Evolutionary conservation across 495 filamentous ascomycete genomes (phyloP), one percentile per base, ranked within the genome.

Genomic region (Mycothermus thermophilus): DNA sequence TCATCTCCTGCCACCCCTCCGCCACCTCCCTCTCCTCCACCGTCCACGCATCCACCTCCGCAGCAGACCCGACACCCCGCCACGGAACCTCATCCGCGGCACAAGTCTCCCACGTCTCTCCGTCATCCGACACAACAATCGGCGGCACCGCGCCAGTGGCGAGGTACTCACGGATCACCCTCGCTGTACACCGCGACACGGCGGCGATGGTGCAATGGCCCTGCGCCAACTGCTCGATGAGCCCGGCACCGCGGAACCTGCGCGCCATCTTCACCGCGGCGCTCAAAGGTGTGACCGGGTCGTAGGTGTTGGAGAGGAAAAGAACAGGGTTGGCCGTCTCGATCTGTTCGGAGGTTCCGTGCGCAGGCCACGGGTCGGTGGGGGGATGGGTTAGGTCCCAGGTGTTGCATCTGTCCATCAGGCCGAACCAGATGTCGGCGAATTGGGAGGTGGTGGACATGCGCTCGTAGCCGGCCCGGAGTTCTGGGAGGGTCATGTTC

Each of bases 201-300:
- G 61, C 49, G 10, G 59, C 30, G 1, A 63, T 8, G 12, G 58
- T 54, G 36, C 59, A 65, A 41, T 70, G 66, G 7, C 67, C 67
- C 17, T 46, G 48, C 0, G 54, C 50, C 7, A 64, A 45, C 34
- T 65, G 61, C 38, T 64, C 60, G 1, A 71, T 37, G 11, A 72
- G 45, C 1, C 60, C 60, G 1, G 67, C 57, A n/a, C 48, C 52
- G 5, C 54, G 40, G 31, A 69, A 71, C 40, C 55, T 54, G 20
- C 48, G 46, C 13, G 68, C 55, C 68, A 71, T 71, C 28, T 64
- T 62, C n/a, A 64, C 53, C 0, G 62, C 69, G n/a, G 61, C 52
- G 13, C 34, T 17, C 4, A 77, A 47, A 4, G 74, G 66, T 0
- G 72, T 76, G 21, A 79, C 74, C 0, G 75, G 77, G 32, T 81